A percentile compares a stretch with the other conserved stretches of the same genome.
These are phyloP conservation scores for Xylaria curta DNA, from an alignment of 495 filamentous ascomycete species.

Conservation along the genomic window DNA sequence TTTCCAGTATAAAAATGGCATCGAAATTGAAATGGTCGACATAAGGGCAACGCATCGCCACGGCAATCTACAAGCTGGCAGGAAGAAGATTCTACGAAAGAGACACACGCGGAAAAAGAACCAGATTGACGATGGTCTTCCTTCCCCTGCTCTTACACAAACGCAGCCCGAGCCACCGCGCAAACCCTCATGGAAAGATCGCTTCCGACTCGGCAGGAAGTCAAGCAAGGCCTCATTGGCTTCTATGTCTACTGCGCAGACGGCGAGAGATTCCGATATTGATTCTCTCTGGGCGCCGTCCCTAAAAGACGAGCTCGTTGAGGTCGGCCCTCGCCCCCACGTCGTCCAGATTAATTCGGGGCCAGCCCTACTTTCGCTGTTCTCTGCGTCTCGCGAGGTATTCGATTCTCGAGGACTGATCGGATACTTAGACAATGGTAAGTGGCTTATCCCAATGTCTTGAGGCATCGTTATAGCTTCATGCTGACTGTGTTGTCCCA, in stretches of 20 bases:
- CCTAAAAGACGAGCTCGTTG: constrained; percentile 7
- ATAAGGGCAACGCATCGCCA: constrained; percentile 28
- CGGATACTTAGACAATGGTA: constrained; percentile 25
- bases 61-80: constrained; percentile 23
- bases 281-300: constrained; percentile 23
- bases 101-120: constrained; percentile 12
- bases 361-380: constrained; percentile 19
- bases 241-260: background rate
- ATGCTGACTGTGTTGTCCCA: background rate
- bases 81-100: constrained; percentile 19
- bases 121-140: background rate
- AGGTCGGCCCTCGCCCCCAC: constrained; percentile 23
- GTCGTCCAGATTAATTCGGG: constrained; percentile 25
- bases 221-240: constrained; percentile 8
- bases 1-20: constrained; percentile 26
- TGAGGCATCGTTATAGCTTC: background rate
- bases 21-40: constrained; percentile 27
- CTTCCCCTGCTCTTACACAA: background rate
- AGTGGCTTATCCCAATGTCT: background rate
- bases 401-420: constrained; percentile 22
- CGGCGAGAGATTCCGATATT: constrained; percentile 11
- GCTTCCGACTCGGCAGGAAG: constrained; percentile 23
- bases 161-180: background rate
- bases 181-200: constrained; percentile 19
- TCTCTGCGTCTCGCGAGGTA: constrained; percentile 20